Conservation (phyloP, 345 rosid species). For the Brassica incana region DNA sequence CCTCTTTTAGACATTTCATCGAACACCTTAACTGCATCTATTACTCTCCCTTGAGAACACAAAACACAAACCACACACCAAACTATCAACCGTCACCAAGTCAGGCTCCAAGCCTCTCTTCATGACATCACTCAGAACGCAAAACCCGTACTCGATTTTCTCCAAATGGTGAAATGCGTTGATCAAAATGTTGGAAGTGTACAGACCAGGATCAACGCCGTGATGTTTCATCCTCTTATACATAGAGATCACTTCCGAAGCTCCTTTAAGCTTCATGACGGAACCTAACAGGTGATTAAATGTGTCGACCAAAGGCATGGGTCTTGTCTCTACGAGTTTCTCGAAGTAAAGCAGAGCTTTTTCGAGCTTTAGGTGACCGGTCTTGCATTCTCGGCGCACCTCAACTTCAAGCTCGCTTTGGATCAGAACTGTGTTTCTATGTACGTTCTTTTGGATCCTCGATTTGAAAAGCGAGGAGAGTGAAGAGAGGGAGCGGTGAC, state of each 20-base stretch:
- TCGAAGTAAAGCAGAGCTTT: conserved; percentile 9
- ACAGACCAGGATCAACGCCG: not conserved
- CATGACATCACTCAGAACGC: not conserved
- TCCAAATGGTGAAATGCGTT: not conserved
- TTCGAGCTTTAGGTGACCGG: not conserved
- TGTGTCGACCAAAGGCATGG: not conserved
- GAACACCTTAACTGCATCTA: conserved; percentile 6
- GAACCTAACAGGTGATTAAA: not conserved
- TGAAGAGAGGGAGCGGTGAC: not conserved
- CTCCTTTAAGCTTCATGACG: not conserved
- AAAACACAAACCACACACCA: not conserved
- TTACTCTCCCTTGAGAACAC: not conserved
- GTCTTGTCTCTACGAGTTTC: not conserved
- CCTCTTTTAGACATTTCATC: conserved; percentile 17
- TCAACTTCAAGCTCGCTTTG: conserved; percentile 3
- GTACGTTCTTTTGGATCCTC: not conserved
- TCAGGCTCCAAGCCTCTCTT: not conserved
- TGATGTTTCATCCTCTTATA: not conserved
- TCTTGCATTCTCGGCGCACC: not conserved
- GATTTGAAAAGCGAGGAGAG: not conserved
- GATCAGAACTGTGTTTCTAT: not conserved
- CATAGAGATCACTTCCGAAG: not conserved
- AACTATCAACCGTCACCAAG: not conserved
- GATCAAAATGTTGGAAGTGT: not conserved
- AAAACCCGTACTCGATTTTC: not conserved